Evolutionary conservation across 495 filamentous ascomycete genomes (phyloP), one percentile per base, ranked within the genome.

Genomic region (Neurospora sp.): DNA sequence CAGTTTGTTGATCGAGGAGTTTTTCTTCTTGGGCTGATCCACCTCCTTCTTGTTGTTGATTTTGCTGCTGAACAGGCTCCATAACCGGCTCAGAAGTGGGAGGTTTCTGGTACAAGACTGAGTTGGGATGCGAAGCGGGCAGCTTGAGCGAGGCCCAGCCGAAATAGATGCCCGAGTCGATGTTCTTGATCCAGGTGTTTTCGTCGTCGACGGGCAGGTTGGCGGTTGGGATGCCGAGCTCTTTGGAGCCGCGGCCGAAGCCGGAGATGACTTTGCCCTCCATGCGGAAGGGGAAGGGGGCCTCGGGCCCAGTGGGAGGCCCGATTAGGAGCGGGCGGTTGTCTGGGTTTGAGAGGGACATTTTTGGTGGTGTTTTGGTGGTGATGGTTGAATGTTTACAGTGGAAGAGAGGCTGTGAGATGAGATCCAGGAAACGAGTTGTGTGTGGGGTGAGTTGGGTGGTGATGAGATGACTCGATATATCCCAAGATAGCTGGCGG

Each of bases 181-280:
- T 84, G 71, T 89, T 86, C 10, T 88, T 84, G 78, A 97, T 89
- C 78, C 93, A 94, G 21, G 90, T 89, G 42, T 90, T 87, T 39
- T 74, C 77, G 89, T 42, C 89, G 71, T 91, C 90, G 72, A 97
- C 86, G 48, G 96, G 94, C 75, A 99, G 94, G 84, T 99, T 99
- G 77, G 96, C 96, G 0, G 96, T 99, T 4, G 96, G 96, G 82
- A 98, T 98, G 72, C 95, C 94, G 73, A 99, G 90, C 87, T 97
- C 94, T 84, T 93, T 95, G 80, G 91, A 94, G 54, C 96, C 96
- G 59, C 96, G 90, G 21, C 96, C 96, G 82, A 98, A 98, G 45
- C 96, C 96, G 79, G 92, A 90, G 77, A 98, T 93, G 19, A 99
- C 93, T 69, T 89, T 87, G 8, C 96, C 96, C 48, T 89, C 89